Base-by-base conservation (phyloP, 192 early-diverging fungal species). In the Geranomyces variabilis region DNA sequence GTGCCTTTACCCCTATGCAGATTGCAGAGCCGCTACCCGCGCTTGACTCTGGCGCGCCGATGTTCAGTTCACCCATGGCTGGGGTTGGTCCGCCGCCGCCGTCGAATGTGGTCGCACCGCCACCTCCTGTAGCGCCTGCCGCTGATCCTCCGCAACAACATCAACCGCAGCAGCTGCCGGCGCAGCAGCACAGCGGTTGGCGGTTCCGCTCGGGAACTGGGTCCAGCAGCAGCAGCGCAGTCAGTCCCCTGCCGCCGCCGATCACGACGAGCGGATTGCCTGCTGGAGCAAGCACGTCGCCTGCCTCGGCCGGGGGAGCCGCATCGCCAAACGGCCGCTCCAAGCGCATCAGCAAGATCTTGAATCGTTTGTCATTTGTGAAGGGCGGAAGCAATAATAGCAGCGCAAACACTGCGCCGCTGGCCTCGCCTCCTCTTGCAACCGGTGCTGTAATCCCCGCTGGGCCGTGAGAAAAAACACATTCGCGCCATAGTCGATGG, bases 161-260 rank as follows among this genome's bases (percentile, higher is more conserved):
- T 7, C 19, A 53, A n/a, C 51, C n/a, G 51, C 51, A 53, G 15
- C 28, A 19, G 21, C 31, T 8, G 5, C 58, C 2, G 29, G 12
- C 58, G 31, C 29, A 19, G 29, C 29, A 60, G 58, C 58, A 60
- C 58, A 19, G 5, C 58, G 58, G 28, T 28, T 60, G 58, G 58
- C 15, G 58, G 5, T 60, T 31, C 58, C 58, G 58, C 5, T 33
- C 24, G 9, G 17, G 17, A 3, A 9, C 29, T 26, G 31, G 22
- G 4, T 19, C 17, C 3, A 60, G 29, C 29, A 17, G 7, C 58
- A 29, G 29, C 29, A 19, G 29, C 58, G 29, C 58, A 30, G 58
- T 33, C 4, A 19, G 21, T 8, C 51, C 51, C 4, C 51, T 26
- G 29, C 58, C 58, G 31, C 58, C 58, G 29, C 31, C 58, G 9